A percentile compares a stretch with the other conserved stretches of the same genome.
Conservation (phyloP, 2,329 filamentous ascomycete genomes). For the Aspergillus awamori region DNA sequence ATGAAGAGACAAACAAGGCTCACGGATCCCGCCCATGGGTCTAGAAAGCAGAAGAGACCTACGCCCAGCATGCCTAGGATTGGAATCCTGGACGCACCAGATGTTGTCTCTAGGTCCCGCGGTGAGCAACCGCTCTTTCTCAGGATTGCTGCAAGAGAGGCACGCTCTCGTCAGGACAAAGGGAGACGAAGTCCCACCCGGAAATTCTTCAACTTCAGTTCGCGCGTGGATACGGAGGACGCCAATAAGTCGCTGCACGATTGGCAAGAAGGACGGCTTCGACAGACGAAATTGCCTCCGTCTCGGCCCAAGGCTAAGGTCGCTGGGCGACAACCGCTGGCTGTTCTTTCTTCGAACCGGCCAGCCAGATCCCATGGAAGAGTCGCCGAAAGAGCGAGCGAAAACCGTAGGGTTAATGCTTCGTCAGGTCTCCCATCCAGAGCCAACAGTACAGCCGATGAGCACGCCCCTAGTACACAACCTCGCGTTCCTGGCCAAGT, state of each 20-base stretch:
- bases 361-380: background rate
- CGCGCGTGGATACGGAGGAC: conserved; percentile 57
- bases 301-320: conserved; percentile 17
- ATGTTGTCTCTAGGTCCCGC: conserved; percentile 32
- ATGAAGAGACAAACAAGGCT: conserved; percentile 40
- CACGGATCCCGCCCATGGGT: conserved; percentile 35
- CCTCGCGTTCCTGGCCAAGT: conserved; percentile 2
- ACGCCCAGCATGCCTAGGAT: conserved; percentile 33
- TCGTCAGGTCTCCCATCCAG: background rate
- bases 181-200: conserved; percentile 55
- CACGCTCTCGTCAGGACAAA: conserved; percentile 50
- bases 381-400: conserved; percentile 4
- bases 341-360: conserved; percentile 24
- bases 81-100: conserved; percentile 57
- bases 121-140: conserved; percentile 56
- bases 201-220: conserved; percentile 58
- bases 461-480: conserved; percentile 6
- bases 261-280: conserved; percentile 55
- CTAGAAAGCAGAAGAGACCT: conserved; percentile 27
- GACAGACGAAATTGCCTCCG: conserved; percentile 28
- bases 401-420: background rate
- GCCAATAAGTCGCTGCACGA: conserved; percentile 52
- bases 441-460: conserved; percentile 9
- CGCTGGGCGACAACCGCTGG: conserved; percentile 28
- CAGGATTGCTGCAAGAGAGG: conserved; percentile 57